A percentile compares a stretch with the other conserved stretches of the same genome.
Conservation (phyloP, 805 yeast species). For the Kodamaea hsintzibuensis region DNA sequence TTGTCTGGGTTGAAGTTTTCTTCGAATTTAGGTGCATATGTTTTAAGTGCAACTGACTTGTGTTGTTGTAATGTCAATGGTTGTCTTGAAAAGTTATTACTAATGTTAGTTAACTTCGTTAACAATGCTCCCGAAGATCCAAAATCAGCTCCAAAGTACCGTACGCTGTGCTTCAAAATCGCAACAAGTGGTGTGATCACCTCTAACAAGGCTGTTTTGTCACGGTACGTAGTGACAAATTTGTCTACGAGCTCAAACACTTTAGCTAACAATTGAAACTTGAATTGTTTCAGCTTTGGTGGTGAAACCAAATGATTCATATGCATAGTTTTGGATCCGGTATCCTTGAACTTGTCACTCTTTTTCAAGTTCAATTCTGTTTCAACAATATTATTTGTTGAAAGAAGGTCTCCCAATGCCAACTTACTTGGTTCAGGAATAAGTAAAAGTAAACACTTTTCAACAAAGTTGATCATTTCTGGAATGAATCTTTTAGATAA, state of each 20-base stretch:
- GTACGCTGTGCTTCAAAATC: conserved; percentile 42
- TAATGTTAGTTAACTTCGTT: conserved; percentile 49
- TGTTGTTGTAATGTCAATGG: conserved; percentile 85
- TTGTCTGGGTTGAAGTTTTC: conserved; percentile 95
- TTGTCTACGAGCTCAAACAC: conserved; percentile 32
- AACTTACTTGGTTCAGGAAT: conserved; percentile 36
- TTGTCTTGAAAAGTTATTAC: conserved; percentile 32
- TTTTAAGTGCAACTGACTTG: conserved; percentile 78
- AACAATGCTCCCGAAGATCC: conserved; percentile 41
- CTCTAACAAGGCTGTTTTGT: conserved; percentile 61
- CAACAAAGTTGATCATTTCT: conserved; percentile 64
- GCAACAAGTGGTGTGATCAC: conserved; percentile 48
- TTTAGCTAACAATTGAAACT: conserved; percentile 35
- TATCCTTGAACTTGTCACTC: conserved; percentile 11
- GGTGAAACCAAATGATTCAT: conserved; percentile 6
- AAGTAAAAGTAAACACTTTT: conserved; percentile 48
- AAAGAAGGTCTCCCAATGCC: conserved; percentile 10
- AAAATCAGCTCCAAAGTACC: conserved; percentile 31
- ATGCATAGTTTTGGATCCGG: conserved; percentile 14
- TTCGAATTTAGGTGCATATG: conserved; percentile 88
- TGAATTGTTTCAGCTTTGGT: conserved; percentile 15
- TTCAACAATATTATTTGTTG: conserved; percentile 11
- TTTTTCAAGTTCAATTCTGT: conserved; percentile 17
- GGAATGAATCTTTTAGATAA: conserved; percentile 81
- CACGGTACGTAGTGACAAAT: conserved; percentile 54